A percentile compares a stretch with the other conserved stretches of the same genome.
These are phyloP conservation scores for Lolium rigidum DNA, from an alignment of 176 grass and related monocot species.

Conservation along the genomic window DNA sequence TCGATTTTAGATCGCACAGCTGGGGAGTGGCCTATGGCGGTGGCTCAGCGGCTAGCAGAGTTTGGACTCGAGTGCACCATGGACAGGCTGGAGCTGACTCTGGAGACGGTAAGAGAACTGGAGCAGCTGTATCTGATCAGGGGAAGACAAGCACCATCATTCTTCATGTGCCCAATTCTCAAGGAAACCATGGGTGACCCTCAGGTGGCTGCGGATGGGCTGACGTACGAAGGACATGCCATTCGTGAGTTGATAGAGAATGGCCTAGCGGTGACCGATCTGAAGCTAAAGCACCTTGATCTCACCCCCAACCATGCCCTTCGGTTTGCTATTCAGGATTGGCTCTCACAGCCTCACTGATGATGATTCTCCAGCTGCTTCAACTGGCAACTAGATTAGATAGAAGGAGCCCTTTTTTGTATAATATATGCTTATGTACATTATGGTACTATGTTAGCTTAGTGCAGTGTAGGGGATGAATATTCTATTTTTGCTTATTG, in stretches of 20 bases:
- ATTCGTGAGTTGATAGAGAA: conserved; percentile 61
- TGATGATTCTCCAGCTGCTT: conserved; percentile 28
- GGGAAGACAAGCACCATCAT: conserved; percentile 64
- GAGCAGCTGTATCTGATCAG: conserved; percentile 60
- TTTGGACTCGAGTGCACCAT: conserved; percentile 64
- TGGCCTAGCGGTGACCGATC: conserved; percentile 61
- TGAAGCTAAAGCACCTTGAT: conserved; percentile 65
- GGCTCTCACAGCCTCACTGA: conserved; percentile 49
- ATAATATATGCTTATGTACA: not conserved
- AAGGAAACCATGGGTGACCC: conserved; percentile 92
- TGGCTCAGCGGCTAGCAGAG: conserved; percentile 60
- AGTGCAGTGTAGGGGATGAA: not conserved
- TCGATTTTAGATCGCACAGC: conserved; percentile 66
- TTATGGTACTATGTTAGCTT: not conserved
- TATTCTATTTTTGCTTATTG: not conserved
- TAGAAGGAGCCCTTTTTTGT: not conserved
- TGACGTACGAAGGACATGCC: conserved; percentile 68
- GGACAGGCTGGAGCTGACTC: conserved; percentile 57
- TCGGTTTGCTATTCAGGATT: conserved; percentile 83
- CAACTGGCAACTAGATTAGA: not conserved
- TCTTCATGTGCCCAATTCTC: conserved; percentile 85
- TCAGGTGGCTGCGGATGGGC: conserved; percentile 71
- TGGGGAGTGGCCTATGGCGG: conserved; percentile 71
- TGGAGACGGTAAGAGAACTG: conserved; percentile 58
- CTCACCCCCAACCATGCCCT: conserved; percentile 80